These are phyloP conservation scores for Botrytis byssoidea DNA, from an alignment of 2,329 filamentous ascomycete species.

Conservation along the genomic window DNA sequence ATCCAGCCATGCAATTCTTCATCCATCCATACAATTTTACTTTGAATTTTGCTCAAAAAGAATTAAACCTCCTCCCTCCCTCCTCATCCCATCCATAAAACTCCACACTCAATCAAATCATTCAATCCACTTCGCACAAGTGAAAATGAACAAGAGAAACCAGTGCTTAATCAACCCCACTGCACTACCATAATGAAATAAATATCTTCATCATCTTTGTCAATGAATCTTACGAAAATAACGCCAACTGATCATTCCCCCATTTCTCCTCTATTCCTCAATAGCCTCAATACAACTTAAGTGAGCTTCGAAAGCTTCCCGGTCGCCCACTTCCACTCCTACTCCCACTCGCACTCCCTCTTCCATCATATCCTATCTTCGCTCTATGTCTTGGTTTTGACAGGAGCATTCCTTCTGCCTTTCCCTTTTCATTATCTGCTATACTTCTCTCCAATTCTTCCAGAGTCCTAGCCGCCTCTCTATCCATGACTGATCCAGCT, in stretches of 20 bases:
- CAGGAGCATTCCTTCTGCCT: constrained; percentile 31
- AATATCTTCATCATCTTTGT: not conserved
- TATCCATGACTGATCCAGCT: constrained; percentile 29
- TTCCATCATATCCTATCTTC: constrained; percentile 28
- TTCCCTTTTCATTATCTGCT: constrained; percentile 33
- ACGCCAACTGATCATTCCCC: not conserved
- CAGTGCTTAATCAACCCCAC: not conserved
- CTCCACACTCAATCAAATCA: not conserved
- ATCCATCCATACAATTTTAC: not conserved
- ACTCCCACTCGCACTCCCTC: constrained; percentile 27
- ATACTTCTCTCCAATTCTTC: constrained; percentile 34
- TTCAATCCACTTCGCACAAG: not conserved
- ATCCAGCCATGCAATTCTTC: not conserved
- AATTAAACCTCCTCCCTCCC: not conserved
- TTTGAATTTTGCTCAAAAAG: not conserved
- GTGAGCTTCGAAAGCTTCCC: constrained; percentile 27
- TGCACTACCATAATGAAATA: not conserved
- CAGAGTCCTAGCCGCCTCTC: constrained; percentile 29
- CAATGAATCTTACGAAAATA: constrained; percentile 3
- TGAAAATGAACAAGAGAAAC: not conserved
- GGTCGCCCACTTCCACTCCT: constrained; percentile 7
- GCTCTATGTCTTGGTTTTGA: constrained; percentile 30
- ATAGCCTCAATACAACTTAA: constrained; percentile 21
- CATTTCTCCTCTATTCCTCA: not conserved
- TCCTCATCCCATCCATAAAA: not conserved